Base-by-base conservation (phyloP, 352 stramenopile genomes). In the Globisporangium barbulae region DNA sequence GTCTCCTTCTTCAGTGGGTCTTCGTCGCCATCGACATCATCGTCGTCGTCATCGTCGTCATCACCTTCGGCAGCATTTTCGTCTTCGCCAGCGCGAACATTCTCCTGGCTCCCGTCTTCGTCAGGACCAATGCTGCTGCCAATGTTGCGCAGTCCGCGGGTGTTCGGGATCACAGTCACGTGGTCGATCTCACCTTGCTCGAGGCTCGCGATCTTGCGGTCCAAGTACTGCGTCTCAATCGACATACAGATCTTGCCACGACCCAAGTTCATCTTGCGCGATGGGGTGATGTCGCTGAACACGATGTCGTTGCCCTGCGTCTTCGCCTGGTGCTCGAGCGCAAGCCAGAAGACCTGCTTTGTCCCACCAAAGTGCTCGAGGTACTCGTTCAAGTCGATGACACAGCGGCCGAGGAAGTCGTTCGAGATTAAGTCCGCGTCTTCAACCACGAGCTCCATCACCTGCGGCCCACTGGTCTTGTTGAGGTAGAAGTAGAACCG, bases 141-240 rank as follows among this genome's bases (percentile, higher is more conserved):
- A 15, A 64, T 65, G 1, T 75, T 64, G 19, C 69, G 65, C n/a
- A 86, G 58, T 0, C 71, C 78, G 10, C 71, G 63, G 30, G 64
- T 74, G 31, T 61, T 81, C 0, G 78, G 83, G 28, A 91, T 72
- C 31, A 81, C 61, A 9, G 79, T 91, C 3, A 75, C 71, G 48
- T 89, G 76, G 45, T 93, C 85, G 6, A 76, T 56, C 53, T 91
- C 85, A n/a, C 85, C 85, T 64, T 93, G 82, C 64, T 89, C 81
- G 3, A 91, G 63, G 12, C 45, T 85, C 19, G 69, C 64, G 15
- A 81, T 71, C n/a, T 81, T 74, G 10, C 74, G 76, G 45, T 88
- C 81, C 47, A 91, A 70, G 60, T 78, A 76, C 54, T 76, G 70
- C 59, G 73, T 65, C 41, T 91, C 82, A 47, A 93, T 79, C 10